Evolutionary conservation across 2,329 filamentous ascomycete genomes (phyloP), one percentile per base, ranked within the genome.

Genomic region (Colletotrichum sp.): DNA sequence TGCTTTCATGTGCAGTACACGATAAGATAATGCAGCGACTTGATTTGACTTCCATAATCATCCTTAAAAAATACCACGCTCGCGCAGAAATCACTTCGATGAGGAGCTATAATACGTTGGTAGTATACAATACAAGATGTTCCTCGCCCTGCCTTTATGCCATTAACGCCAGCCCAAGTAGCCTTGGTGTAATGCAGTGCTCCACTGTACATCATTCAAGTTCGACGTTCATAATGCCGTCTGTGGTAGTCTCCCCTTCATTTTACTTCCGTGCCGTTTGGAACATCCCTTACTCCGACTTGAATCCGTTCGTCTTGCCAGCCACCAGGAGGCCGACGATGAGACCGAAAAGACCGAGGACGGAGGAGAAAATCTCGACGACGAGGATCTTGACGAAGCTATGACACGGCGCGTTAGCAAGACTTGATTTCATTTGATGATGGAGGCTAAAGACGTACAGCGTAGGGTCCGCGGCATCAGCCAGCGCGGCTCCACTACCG

Each of bases 341-440:
- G 78, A 99, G 90, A 75, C 97, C 98, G 82, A 99, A 99, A 5
- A 99, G 92, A 78, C 98, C 97, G 13, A 99, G 90, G 65, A 99
- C 96, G 55, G 96, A 99, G 84, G 96, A 98, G 90, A 99, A 99
- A 85, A 99, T 99, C 87, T 99, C 98, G 82, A 99, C 98, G 80
- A 99, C 96, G 69, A 99, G 93, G 80, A 99, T 98, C 89, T 98
- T 98, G 87, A 99, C 96, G 86, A 99, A 99, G 71, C 96, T 98
- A 72, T 9, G 21, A 57, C 18, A 26, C 10, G n/a, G n/a, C 10
- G 18, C 18, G 12, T 36, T 13, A 69, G 24, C n/a, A n/a, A 44
- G 34, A 90, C 15, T 26, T 32, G 28, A 13, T 18, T n/a, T 30
- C 59, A 16, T 32, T 21, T 32, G 18, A 21, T 30, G 28, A 15